phyloP scores from a whole-genome alignment of 2,329 filamentous ascomycete species.

The Diaporthe ilicicola region DNA sequence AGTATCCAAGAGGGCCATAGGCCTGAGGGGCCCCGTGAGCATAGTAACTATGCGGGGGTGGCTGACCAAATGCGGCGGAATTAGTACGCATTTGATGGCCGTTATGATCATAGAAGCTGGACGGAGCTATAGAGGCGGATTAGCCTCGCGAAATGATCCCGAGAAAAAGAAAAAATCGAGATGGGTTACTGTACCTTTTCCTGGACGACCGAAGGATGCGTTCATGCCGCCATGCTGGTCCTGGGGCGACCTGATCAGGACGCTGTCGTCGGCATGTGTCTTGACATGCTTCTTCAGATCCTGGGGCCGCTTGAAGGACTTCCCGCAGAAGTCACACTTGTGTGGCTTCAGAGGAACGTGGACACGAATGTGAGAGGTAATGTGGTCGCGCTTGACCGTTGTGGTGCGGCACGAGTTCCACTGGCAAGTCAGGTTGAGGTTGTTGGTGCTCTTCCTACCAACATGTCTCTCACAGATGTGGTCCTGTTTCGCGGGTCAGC shows the following conservation, averaged over 20 bases:
- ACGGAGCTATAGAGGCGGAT: slow-evolving; percentile 56
- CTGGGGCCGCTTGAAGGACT: slow-evolving; percentile 98
- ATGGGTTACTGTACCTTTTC: slow-evolving; percentile 61
- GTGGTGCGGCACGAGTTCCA: slow-evolving; percentile 97
- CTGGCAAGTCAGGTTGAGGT: slow-evolving; percentile 95
- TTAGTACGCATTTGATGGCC: slow-evolving; percentile 67
- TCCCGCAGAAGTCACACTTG: slow-evolving; percentile 98
- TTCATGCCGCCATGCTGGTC: slow-evolving; percentile 61
- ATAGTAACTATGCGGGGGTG: slow-evolving; percentile 69
- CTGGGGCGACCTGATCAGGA: slow-evolving; percentile 64
- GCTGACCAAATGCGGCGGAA: slow-evolving; percentile 59
- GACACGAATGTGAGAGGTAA: slow-evolving; percentile 97
- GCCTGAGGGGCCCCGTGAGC: slow-evolving; percentile 59
- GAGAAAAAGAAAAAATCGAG: not conserved
- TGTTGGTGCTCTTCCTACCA: slow-evolving; percentile 98
- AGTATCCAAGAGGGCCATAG: slow-evolving; percentile 73
- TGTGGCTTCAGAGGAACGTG: slow-evolving; percentile 99
- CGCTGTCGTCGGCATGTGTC: slow-evolving; percentile 96
- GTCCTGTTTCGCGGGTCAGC: slow-evolving; percentile 65
- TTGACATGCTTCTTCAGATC: slow-evolving; percentile 99
- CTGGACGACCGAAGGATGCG: slow-evolving; percentile 60
- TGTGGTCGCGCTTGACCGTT: slow-evolving; percentile 98
- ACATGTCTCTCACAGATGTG: slow-evolving; percentile 99
- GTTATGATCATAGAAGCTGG: slow-evolving; percentile 72
- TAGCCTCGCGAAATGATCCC: slow-evolving; percentile 46